Conservation (phyloP, 352 stramenopile species). For the Globisporangium rhizosaccharum region DNA sequence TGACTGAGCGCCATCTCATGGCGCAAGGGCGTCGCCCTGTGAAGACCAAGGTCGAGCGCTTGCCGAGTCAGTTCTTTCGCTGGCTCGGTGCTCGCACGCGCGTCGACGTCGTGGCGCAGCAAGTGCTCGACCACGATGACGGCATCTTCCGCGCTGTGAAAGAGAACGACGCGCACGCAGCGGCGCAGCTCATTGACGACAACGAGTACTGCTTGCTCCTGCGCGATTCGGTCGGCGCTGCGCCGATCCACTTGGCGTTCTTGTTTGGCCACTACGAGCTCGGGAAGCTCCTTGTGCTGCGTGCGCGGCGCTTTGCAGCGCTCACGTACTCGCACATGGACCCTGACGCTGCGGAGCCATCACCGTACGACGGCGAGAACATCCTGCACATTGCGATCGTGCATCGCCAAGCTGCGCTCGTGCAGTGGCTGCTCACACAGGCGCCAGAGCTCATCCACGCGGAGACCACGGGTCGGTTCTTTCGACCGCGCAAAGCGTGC, state of each 20-base stretch:
- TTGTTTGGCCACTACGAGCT: slow-evolving; percentile 56
- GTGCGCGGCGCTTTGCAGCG: slow-evolving; percentile 20
- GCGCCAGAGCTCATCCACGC: slow-evolving; percentile 35
- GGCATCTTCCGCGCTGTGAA: slow-evolving; percentile 51
- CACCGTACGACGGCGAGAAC: slow-evolving; percentile 58
- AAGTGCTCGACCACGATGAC: slow-evolving; percentile 50
- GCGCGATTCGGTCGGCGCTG: slow-evolving; percentile 44
- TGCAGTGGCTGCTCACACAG: slow-evolving; percentile 32
- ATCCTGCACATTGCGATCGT: slow-evolving; percentile 66
- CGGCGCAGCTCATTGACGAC: slow-evolving; percentile 25
- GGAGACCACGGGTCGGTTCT: slow-evolving; percentile 49
- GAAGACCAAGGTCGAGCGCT: slow-evolving; percentile 9
- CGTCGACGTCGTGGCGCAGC: slow-evolving; percentile 55
- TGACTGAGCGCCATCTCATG: not conserved
- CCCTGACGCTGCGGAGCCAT: slow-evolving; percentile 16
- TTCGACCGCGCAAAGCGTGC: slow-evolving; percentile 36
- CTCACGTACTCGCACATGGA: slow-evolving; percentile 36
- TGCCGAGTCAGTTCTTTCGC: slow-evolving; percentile 19
- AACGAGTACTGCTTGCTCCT: slow-evolving; percentile 29
- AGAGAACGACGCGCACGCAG: slow-evolving; percentile 25
- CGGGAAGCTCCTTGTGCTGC: slow-evolving; percentile 35
- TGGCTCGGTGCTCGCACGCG: slow-evolving; percentile 18
- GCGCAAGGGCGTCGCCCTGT: slow-evolving; percentile 11
- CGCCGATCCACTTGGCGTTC: slow-evolving; percentile 49
- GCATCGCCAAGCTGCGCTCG: slow-evolving; percentile 30